Evolutionary conservation across 2,329 filamentous ascomycete genomes (phyloP), one percentile per base, ranked within the genome.

Genomic region (Clarireedia sp.): DNA sequence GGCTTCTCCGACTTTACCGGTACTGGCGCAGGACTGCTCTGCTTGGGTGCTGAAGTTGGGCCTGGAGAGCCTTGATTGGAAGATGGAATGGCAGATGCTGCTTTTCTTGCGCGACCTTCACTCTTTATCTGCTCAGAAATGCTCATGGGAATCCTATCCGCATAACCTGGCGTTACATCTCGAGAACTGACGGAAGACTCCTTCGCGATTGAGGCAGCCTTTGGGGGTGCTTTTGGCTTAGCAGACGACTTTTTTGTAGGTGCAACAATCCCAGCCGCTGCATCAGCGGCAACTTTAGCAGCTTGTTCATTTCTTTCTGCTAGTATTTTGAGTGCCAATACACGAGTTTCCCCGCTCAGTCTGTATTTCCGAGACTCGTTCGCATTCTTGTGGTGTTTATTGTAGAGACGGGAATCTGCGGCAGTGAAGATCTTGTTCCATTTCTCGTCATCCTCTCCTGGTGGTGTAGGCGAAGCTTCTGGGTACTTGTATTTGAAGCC

Each of bases 401-500:
- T 67, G 52, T 69, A 69, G 29, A 66, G 63, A 6, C 63, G 56
- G 12, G 64, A 67, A 49, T 69, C 67, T 23, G 67, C 67, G 14
- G 64, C 64, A 4, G 63, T 68, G 37, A 64, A 69, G 3, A 63
- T 58, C 45, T 66, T 65, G 43, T 68, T 67, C 67, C 67, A 69
- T 12, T 61, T 58, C 8, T 54, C 49, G 48, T 67, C 64, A 23
- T 64, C 61, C 29, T 67, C 62, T n/a, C 63, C 66, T 17, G 55
- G 55, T 5, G 67, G 67, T 21, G 64, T 66, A 8, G 67, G 67
- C 10, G 52, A 54, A 3, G 67, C 66, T 47, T 69, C 58, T 5
- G 62, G 62, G 48, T 69, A 68, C 50, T 69, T 67, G 60, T 66
- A 69, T 49, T 64, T 67, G 48, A 66, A 67, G 12, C 57, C 57